Percentiles rank a stretch among this genome's conserved stretches.
Conservation (phyloP, 2,329 filamentous ascomycete genomes). For the Fusarium continuum region DNA sequence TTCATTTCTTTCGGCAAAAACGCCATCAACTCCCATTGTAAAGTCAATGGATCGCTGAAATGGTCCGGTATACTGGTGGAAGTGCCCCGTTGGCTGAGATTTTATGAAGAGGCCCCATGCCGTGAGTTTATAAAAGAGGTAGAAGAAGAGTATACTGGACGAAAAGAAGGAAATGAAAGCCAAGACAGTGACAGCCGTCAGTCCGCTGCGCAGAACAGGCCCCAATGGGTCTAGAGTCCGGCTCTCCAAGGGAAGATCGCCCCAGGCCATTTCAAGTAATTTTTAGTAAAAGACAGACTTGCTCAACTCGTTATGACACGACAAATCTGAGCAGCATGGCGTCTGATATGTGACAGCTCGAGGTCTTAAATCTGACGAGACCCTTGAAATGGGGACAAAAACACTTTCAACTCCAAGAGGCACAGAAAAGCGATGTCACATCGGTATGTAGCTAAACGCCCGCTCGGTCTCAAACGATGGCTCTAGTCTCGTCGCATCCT, state of each 20-base stretch:
- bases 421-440: slow-evolving; percentile 20
- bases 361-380: background rate
- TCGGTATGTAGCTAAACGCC: slow-evolving; percentile 1
- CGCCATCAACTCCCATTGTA: slow-evolving; percentile 49
- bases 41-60: slow-evolving; percentile 46
- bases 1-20: slow-evolving; percentile 39
- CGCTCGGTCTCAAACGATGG: background rate
- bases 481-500: background rate
- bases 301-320: background rate
- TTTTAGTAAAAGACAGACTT: background rate
- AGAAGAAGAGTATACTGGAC: slow-evolving; percentile 44
- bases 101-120: slow-evolving; percentile 43
- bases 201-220: slow-evolving; percentile 37
- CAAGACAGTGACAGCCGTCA: slow-evolving; percentile 45
- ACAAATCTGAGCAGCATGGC: background rate
- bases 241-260: slow-evolving; percentile 30
- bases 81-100: slow-evolving; percentile 5
- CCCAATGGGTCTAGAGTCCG: slow-evolving; percentile 41
- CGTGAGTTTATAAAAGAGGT: slow-evolving; percentile 46
- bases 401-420: background rate
- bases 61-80: slow-evolving; percentile 10
- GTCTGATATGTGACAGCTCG: background rate
- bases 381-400: background rate
- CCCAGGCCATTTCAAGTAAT: slow-evolving; percentile 37
- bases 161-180: slow-evolving; percentile 47